These are phyloP conservation scores for Extremus antarcticus DNA, from an alignment of 495 filamentous ascomycete species.

Conservation along the genomic window DNA sequence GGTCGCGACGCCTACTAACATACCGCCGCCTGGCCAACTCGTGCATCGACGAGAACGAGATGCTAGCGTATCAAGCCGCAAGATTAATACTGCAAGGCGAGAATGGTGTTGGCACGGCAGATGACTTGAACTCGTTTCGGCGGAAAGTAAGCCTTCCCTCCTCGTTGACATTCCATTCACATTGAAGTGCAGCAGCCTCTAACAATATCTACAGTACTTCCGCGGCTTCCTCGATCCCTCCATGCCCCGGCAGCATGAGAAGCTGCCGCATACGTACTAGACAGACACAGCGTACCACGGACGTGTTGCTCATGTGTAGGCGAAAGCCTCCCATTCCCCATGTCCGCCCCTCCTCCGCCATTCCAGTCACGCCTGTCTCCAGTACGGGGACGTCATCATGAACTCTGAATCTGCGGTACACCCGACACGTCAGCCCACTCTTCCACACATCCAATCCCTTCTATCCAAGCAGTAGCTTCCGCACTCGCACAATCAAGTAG, in stretches of 20 bases:
- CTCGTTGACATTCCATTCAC: no score
- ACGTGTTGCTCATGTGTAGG: no score
- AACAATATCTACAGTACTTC: constrained; percentile 17
- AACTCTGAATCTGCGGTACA: constrained; percentile 16
- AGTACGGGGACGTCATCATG: constrained; percentile 12
- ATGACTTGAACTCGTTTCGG: constrained; percentile 28
- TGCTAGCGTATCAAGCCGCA: constrained; percentile 10
- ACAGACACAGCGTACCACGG: no score
- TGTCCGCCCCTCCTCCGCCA: background rate
- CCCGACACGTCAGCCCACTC: no score
- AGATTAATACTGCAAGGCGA: background rate
- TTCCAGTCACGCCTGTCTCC: background rate
- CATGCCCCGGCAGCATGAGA: constrained; percentile 16
- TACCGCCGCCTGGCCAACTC: constrained; percentile 62
- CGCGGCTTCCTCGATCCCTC: constrained; percentile 28
- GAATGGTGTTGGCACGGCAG: constrained; percentile 10
- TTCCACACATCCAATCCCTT: no score
- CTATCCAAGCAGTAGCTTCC: no score
- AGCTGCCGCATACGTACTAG: constrained; percentile 1
- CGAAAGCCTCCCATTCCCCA: background rate
- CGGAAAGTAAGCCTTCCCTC: constrained; percentile 15
- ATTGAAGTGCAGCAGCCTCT: background rate
- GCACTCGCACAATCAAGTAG: no score
- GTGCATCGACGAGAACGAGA: constrained; percentile 34
- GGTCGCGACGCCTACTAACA: constrained; percentile 78